These are phyloP conservation scores for Diplosphaera chodatii DNA, from an alignment of 139 green algal species.

Conservation along the genomic window DNA sequence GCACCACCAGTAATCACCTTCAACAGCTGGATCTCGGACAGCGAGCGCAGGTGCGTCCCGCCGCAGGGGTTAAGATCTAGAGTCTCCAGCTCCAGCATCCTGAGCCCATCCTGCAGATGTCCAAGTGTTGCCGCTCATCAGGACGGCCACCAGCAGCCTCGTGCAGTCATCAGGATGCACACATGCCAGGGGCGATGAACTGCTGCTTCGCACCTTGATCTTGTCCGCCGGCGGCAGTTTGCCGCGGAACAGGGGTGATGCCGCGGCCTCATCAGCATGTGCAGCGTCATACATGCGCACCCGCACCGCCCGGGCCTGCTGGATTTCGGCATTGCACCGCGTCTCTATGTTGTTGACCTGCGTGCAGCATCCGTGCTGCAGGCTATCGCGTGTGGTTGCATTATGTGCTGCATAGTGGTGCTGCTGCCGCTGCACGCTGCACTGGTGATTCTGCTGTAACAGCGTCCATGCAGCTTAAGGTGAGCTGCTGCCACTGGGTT, in stretches of 20 bases:
- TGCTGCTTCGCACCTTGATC: constrained; percentile 8
- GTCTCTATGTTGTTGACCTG: constrained; percentile 4
- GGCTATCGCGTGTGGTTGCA: no score
- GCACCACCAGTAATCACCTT: constrained; percentile 1
- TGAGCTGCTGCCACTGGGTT: no score
- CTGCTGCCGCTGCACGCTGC: no score
- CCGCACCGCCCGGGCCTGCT: neutral
- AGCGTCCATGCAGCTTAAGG: no score
- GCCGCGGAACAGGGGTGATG: constrained; percentile 4
- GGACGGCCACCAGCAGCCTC: no score
- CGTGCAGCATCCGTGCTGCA: no score
- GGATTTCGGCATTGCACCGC: constrained; percentile 9
- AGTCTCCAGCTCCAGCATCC: neutral
- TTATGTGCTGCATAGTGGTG: no score
- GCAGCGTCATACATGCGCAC: neutral
- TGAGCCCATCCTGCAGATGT: neutral
- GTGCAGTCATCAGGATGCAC: no score
- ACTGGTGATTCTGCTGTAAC: no score
- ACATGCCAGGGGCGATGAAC: no score
- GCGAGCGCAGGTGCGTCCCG: constrained; percentile 9
- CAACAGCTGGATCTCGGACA: constrained; percentile 12
- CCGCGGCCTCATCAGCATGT: neutral
- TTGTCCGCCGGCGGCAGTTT: constrained; percentile 9
- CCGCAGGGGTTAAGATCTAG: constrained; percentile 17
- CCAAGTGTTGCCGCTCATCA: no score